A percentile compares a stretch with the other conserved stretches of the same genome.
These are phyloP conservation scores for Phoma herbarum DNA, from an alignment of 2,329 filamentous ascomycete genomes.

Conservation along the genomic window DNA sequence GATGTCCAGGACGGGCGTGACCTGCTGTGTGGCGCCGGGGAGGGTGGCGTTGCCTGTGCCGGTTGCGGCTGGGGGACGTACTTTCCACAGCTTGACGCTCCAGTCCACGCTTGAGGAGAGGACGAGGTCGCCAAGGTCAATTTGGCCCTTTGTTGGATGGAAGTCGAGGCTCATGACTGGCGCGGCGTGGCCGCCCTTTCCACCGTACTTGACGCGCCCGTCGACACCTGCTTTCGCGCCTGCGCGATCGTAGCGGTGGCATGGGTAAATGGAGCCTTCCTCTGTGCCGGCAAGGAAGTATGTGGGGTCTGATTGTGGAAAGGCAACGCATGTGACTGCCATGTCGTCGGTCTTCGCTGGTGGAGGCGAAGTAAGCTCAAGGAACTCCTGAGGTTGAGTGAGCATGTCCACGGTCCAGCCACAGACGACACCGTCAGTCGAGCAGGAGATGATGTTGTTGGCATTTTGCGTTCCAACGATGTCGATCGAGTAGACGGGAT, in stretches of 20 bases:
- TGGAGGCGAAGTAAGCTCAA: slow-evolving; percentile 85
- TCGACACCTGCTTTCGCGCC: slow-evolving; percentile 97
- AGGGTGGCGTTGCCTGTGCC: slow-evolving; percentile 55
- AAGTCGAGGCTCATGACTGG: slow-evolving; percentile 97
- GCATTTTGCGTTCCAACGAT: slow-evolving; percentile 98
- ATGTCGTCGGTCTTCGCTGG: slow-evolving; percentile 89
- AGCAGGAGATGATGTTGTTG: slow-evolving; percentile 97
- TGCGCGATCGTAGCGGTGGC: slow-evolving; percentile 95
- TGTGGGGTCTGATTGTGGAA: slow-evolving; percentile 93
- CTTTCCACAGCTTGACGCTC: slow-evolving; percentile 97
- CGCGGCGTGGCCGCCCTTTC: slow-evolving; percentile 88
- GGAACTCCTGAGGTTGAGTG: slow-evolving; percentile 91
- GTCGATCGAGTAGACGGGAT: slow-evolving; percentile 93
- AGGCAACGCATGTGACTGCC: slow-evolving; percentile 91
- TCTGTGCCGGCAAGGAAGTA: slow-evolving; percentile 98
- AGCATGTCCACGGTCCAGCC: slow-evolving; percentile 99
- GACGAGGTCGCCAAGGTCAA: slow-evolving; percentile 93
- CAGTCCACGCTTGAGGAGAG: slow-evolving; percentile 94
- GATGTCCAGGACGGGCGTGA: slow-evolving; percentile 85
- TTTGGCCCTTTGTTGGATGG: slow-evolving; percentile 88
- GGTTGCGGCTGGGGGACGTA: slow-evolving; percentile 79
- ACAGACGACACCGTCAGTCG: slow-evolving; percentile 95
- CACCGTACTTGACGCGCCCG: slow-evolving; percentile 83
- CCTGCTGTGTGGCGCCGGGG: slow-evolving; percentile 56
- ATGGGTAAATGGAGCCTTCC: slow-evolving; percentile 95